Base-by-base conservation (phyloP, 345 rosid genomes). In the Gossypium stocksii region DNA sequence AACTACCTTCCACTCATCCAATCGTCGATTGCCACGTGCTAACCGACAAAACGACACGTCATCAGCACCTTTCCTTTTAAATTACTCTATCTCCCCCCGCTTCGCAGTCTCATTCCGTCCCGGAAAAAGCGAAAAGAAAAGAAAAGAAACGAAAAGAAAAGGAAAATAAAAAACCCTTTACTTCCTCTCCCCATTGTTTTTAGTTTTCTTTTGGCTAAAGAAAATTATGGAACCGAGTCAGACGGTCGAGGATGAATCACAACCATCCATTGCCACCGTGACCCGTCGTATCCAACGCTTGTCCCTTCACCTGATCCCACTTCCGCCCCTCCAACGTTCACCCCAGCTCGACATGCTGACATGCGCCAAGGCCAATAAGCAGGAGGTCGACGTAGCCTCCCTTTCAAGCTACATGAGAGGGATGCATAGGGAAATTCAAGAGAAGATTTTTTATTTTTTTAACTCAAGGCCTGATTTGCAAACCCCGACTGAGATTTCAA, bases 401-500 rank as follows among this genome's bases (percentile, higher is more conserved):
- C 79, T 96, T 70, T 80, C 87, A 23, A 12, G 49, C 0, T 91
- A 82, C 82, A 88, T 96, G 92, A 89, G 84, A 59, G 97, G 99
- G 29, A 86, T 86, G 77, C 82, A 96, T 75, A 80, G 87, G 60
- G 98, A 89, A n/a, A 67, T 90, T 44, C 99, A 96, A 71, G 98
- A 93, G 72, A 83, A 72, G 76, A 85, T 96, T 38, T 87, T 67
- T 66, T 83, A 85, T 22, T 96, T 83, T 76, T 93, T 80, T 77
- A 84, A 86, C 54, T 81, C 91, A 1, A 82, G 92, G 70, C 98
- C 97, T 4, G 95, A 96, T 70, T 80, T 96, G 78, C 93, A 87
- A 75, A 96, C 97, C 16, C 99, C 99, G 27, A 73, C 91, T 61
- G 99, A 93, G 92, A 93, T 96, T 75, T 83, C 87, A 0, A 91